Evolutionary conservation across 169 alveolate genomes (phyloP).

Genomic region (Theileria annulata): DNA sequence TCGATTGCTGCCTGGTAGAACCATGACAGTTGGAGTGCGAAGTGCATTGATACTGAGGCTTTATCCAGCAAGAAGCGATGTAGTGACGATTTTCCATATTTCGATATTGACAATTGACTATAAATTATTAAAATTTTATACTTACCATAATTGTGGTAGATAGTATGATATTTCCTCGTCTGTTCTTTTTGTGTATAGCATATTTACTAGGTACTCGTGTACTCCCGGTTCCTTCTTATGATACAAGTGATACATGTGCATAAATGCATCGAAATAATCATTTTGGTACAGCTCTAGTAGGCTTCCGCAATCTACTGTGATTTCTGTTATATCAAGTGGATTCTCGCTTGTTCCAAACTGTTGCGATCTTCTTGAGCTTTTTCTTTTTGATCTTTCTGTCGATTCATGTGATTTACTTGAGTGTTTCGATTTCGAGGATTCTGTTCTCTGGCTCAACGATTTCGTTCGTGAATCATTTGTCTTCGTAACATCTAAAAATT

Average conservation of each 20-base stretch:
- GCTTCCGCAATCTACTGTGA: constrained; percentile 74
- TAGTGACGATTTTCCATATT: constrained; percentile 76
- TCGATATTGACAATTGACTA: constrained; percentile 70
- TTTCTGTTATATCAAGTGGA: constrained; percentile 59
- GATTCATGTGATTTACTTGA: constrained; percentile 6
- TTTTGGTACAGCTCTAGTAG: constrained; percentile 84
- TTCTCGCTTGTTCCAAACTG: constrained; percentile 59
- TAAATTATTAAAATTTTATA: constrained; percentile 46
- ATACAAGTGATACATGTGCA: constrained; percentile 85
- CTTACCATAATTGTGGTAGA: constrained; percentile 77
- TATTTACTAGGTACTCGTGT: constrained; percentile 87
- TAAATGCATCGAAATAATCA: constrained; percentile 86
- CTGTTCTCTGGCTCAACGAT: constrained; percentile 14
- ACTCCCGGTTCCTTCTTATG: constrained; percentile 86
- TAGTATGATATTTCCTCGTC: constrained; percentile 80
- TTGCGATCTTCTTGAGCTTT: constrained; percentile 20
- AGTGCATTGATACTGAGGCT: constrained; percentile 85
- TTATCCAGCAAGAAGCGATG: constrained; percentile 81
- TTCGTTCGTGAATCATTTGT: not conserved
- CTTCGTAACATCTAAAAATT: constrained; percentile 18
- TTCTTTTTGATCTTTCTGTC: not conserved
- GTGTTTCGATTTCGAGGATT: constrained; percentile 6
- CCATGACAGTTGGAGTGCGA: constrained; percentile 87
- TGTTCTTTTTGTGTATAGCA: constrained; percentile 82
- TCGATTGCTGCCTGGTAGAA: constrained; percentile 82